Evolutionary conservation across 352 stramenopile genomes (phyloP), one percentile per base, ranked within the genome.

Genomic region (Plasmopara muralis): DNA sequence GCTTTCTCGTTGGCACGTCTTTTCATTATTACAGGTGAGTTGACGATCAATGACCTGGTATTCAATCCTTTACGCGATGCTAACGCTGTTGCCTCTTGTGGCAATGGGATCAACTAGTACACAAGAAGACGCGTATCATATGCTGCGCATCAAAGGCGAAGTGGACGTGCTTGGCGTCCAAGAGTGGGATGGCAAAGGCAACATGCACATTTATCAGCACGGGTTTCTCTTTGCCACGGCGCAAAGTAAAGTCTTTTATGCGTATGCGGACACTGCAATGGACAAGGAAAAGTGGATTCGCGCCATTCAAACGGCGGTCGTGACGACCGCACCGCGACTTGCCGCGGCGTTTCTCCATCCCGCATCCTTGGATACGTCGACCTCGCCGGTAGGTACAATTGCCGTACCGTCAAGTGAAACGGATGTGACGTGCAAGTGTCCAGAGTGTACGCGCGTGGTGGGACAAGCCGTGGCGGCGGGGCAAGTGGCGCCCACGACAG

Each of bases 131-230:
- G 87, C 87, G 59, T 91, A 93, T 57, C 80, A 90, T 53, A 89
- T 93, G 77, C 72, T 94, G 52, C 77, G 79, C 6, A 66, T 93
- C 39, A 92, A 93, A 56, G 78, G 82, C 45, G 78, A 93, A 47
- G 85, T 93, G 18, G 83, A 95, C 57, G 83, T 95, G 29, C 59
- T 96, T 15, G 87, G 85, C 14, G 87, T 93, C 14, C 85, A 94
- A 60, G 83, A 95, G 50, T 96, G 87, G 87, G 87, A 96, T 53
- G 87, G 87, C 53, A 93, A 95, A 61, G 87, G 83, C 54, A 93
- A 93, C 61, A 93, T 93, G 77, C 83, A 94, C 73, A 94, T 92
- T 50, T 96, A 96, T 58, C 69, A 86, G 52, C 71, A 91, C 57
- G 87, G 87, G 4, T 93, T 96, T 51, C 57, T 96, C 7, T 94